These are phyloP conservation scores for Colletotrichum spinosum DNA, from an alignment of 2,329 filamentous ascomycete genomes.

Conservation along the genomic window DNA sequence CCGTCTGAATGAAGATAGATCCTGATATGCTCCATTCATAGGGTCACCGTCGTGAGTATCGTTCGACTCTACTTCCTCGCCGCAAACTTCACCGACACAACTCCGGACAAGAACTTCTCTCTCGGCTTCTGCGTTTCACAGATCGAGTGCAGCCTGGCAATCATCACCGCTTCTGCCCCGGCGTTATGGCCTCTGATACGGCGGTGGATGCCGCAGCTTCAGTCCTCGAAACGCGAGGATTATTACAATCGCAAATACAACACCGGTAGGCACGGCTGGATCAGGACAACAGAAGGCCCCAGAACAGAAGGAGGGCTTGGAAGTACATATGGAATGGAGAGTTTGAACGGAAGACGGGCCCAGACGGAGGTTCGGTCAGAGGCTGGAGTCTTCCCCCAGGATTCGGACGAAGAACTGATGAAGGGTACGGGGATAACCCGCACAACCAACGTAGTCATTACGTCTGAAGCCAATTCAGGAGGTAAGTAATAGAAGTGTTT, in stretches of 20 bases:
- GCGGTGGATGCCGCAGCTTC: conserved; percentile 39
- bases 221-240: background rate
- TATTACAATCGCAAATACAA: conserved; percentile 12
- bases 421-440: conserved; percentile 7
- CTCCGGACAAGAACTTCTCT: conserved; percentile 7
- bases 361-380: background rate
- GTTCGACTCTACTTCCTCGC: conserved; percentile 7
- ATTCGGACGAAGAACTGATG: conserved; percentile 20
- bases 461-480: background rate
- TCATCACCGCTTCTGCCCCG: conserved; percentile 51
- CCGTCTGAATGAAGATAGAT: background rate
- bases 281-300: conserved; percentile 8
- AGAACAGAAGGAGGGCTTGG: background rate
- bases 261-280: conserved; percentile 7
- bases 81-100: conserved; percentile 6
- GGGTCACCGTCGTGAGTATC: conserved; percentile 1
- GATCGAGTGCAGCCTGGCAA: conserved; percentile 52
- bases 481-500: too few species aligned
- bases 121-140: conserved; percentile 44
- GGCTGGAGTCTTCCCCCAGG: background rate
- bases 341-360: background rate
- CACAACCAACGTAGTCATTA: conserved; percentile 1
- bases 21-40: background rate
- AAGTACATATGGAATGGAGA: background rate
- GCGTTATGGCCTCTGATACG: conserved; percentile 50